These are phyloP conservation scores for Fusarium illudens DNA, from an alignment of 2,329 filamentous ascomycete genomes.

Conservation along the genomic window DNA sequence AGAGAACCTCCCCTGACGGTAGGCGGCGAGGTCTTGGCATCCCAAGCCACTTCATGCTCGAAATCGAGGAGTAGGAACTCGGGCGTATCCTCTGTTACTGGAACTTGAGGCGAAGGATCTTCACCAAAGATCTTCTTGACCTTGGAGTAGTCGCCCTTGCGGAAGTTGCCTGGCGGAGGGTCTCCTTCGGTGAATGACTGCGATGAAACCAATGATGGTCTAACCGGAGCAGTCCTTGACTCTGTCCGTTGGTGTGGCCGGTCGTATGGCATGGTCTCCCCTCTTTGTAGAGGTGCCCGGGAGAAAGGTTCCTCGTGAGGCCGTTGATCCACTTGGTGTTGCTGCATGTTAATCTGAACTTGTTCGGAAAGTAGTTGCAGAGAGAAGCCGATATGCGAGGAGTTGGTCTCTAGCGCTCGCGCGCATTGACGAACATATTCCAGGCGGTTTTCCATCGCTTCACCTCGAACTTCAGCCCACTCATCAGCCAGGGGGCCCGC, in stretches of 20 bases:
- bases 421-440: conserved; percentile 81
- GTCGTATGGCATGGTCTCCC: conserved; percentile 65
- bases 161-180: conserved; percentile 57
- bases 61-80: conserved; percentile 87
- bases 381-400: conserved; percentile 87
- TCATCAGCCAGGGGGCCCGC: conserved; percentile 91
- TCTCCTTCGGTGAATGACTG: conserved; percentile 74
- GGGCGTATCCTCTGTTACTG: conserved; percentile 77
- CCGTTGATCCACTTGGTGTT: conserved; percentile 51
- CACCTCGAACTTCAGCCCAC: conserved; percentile 91
- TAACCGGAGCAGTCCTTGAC: conserved; percentile 56
- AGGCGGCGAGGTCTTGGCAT: conserved; percentile 78
- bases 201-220: conserved; percentile 61
- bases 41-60: conserved; percentile 89
- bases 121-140: conserved; percentile 73
- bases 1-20: conserved; percentile 89
- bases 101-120: conserved; percentile 62
- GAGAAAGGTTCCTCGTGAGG: conserved; percentile 57
- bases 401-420: conserved; percentile 83
- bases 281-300: conserved; percentile 64
- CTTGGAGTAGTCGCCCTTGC: conserved; percentile 70
- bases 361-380: conserved; percentile 88
- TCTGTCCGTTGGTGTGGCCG: conserved; percentile 65
- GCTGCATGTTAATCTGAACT: conserved; percentile 66
- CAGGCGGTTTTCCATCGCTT: conserved; percentile 86